Evolutionary conservation across 176 grass and related monocot genomes (phyloP).

Genomic region (Eragrostis nindensis): DNA sequence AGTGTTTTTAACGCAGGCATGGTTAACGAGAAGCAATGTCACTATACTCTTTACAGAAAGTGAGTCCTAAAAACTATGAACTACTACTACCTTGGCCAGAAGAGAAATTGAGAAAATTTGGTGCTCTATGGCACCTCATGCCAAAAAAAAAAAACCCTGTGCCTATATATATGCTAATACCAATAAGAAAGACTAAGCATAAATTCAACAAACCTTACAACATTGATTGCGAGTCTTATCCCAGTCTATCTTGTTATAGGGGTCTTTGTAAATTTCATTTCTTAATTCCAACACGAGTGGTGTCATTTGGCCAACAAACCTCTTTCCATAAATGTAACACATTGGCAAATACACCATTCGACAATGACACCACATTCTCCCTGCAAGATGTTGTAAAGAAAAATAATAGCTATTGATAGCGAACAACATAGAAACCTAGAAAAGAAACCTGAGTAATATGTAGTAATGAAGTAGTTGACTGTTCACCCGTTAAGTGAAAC

Average conservation of each 20-base stretch:
- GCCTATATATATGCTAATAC: background rate
- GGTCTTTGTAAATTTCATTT: constrained; percentile 70
- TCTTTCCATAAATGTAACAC: constrained; percentile 95
- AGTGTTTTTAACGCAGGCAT: too few relatives aligned
- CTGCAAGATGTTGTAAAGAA: constrained; percentile 36
- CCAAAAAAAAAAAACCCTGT: background rate
- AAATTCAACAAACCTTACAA: constrained; percentile 75
- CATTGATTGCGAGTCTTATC: constrained; percentile 85
- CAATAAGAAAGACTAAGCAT: background rate
- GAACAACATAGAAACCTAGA: constrained; percentile 11
- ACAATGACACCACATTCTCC: constrained; percentile 97
- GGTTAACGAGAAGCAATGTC: too few relatives aligned
- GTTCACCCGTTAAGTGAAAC: background rate
- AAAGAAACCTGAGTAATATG: background rate
- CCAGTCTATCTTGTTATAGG: constrained; percentile 81
- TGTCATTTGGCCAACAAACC: constrained; percentile 80
- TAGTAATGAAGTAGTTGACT: background rate
- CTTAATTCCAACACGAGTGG: constrained; percentile 64
- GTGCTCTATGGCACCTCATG: background rate
- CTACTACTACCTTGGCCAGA: too few relatives aligned
- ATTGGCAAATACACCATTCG: constrained; percentile 97
- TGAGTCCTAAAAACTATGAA: too few relatives aligned
- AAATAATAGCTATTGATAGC: background rate
- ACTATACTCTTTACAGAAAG: too few relatives aligned
- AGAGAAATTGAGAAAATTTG: too few relatives aligned